Base-by-base conservation (phyloP, 1,139 yeast genomes). In the Hyphopichia buzzinii region DNA sequence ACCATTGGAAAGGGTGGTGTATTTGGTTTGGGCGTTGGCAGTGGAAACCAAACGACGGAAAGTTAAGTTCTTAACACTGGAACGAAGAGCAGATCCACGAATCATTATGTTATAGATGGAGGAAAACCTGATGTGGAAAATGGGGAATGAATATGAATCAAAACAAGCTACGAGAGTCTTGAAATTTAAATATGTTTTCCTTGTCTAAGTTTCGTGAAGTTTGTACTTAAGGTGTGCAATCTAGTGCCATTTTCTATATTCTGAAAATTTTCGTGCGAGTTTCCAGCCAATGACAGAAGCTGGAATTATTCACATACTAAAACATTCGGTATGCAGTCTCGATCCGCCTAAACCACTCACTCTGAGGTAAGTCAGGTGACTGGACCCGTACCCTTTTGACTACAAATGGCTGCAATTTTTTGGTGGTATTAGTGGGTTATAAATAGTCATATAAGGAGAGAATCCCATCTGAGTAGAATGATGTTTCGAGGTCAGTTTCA, bases 1-100 rank as follows among this genome's bases (percentile, higher is more conserved):
- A 48, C 92, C 94, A 58, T 81, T 84, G 46, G 81, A 65, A 50
- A 84, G 70, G 41, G 84, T 79, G 50, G 92, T 81, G 64, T 78
- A 76, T 61, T 80, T 74, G 48, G 88, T 77, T 58, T 72, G 74
- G 42, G 77, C 61, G 52, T 74, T 70, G 48, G 79, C 70, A 44
- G 87, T 77, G 48, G 87, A 69, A 48, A 74, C 67, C 48, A 73
- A 63, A 62, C 82, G 78, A 62, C 76, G 77, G 39, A 74, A 65
- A 37, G 67, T 59, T 59, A 67, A 43, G 45, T 47, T 44, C 50
- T 54, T 58, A 47, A 57, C 54, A 39, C 58, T 53, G 38, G 57
- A 48, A 52, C 66, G 65, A 51, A 60, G 47, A 48, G 55, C 50
- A 39, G 64, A 49, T 42, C 69, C 69, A 61, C 70, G 69, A 56